phyloP scores from a whole-genome alignment of 148 eudicot genomes.

The Agrostemma githago region DNA sequence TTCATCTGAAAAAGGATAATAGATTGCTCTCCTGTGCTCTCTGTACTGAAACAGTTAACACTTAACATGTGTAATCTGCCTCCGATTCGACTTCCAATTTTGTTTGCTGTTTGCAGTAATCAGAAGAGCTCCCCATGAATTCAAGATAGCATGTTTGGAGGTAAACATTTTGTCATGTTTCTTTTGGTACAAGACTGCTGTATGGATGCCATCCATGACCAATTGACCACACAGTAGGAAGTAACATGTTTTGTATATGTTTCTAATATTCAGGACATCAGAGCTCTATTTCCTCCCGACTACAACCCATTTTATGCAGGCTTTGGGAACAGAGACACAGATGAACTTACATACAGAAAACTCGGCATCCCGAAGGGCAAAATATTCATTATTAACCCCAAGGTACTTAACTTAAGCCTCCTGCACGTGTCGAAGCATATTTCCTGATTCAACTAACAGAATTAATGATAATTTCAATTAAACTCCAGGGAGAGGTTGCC shows the following conservation, averaged over 20 bases:
- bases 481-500: constrained; percentile 90
- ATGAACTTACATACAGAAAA: constrained; percentile 90
- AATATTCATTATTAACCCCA: constrained; percentile 93
- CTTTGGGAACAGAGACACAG: constrained; percentile 96
- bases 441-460: background rate
- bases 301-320: constrained; percentile 99
- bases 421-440: background rate
- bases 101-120: constrained; percentile 53
- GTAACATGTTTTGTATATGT: background rate
- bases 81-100: constrained; percentile 2
- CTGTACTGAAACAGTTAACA: background rate
- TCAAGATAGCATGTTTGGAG: constrained; percentile 99
- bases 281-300: constrained; percentile 88
- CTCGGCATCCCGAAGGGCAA: constrained; percentile 96
- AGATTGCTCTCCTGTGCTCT: background rate
- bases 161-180: constrained; percentile 28
- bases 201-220: background rate
- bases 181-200: background rate
- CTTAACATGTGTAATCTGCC: background rate
- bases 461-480: background rate
- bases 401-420: constrained; percentile 40
- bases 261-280: constrained; percentile 63
- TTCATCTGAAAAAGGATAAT: background rate
- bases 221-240: background rate
- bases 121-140: constrained; percentile 98